Conservation (phyloP, 2,329 filamentous ascomycete species). For the Penicillium freii region DNA sequence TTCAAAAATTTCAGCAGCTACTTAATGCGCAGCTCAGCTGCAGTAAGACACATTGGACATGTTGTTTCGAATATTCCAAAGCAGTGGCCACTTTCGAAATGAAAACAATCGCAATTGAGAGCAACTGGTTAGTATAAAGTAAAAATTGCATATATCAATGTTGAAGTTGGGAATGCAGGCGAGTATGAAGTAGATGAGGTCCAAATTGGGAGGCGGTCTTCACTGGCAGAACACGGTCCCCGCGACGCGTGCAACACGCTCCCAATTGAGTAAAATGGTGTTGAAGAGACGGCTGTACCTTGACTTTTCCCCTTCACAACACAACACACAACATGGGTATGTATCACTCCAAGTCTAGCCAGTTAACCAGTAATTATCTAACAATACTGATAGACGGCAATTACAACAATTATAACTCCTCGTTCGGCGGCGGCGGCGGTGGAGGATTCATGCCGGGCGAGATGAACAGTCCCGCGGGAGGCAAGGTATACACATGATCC, state of each 20-base stretch:
- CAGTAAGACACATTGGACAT: not conserved
- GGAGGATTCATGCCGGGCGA: slow-evolving; percentile 60
- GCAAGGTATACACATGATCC: slow-evolving; percentile 35
- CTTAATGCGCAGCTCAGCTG: not conserved
- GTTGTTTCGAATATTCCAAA: not conserved
- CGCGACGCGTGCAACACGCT: slow-evolving; percentile 42
- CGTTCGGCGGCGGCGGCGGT: slow-evolving; percentile 54
- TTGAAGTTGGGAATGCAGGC: not conserved
- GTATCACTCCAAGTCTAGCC: not conserved
- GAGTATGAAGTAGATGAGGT: not conserved
- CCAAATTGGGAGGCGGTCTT: not conserved
- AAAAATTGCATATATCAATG: not conserved
- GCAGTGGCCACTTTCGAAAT: not conserved
- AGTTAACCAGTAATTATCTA: not conserved
- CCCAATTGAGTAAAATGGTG: slow-evolving; percentile 41
- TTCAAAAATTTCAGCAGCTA: not conserved
- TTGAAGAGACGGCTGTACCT: slow-evolving; percentile 5
- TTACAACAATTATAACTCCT: slow-evolving; percentile 54
- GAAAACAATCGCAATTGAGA: accelerated
- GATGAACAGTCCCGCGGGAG: slow-evolving; percentile 48
- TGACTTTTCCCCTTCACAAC: slow-evolving; percentile 13
- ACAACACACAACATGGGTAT: slow-evolving; percentile 31
- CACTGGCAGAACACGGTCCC: slow-evolving; percentile 13
- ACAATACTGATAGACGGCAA: slow-evolving; percentile 30
- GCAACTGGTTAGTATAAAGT: not conserved